A percentile compares a stretch with the other conserved stretches of the same genome.
These are phyloP conservation scores for Pleurozium schreberi DNA, from an alignment of 225 moss, liverwort and hornwort species.

Conservation along the genomic window DNA sequence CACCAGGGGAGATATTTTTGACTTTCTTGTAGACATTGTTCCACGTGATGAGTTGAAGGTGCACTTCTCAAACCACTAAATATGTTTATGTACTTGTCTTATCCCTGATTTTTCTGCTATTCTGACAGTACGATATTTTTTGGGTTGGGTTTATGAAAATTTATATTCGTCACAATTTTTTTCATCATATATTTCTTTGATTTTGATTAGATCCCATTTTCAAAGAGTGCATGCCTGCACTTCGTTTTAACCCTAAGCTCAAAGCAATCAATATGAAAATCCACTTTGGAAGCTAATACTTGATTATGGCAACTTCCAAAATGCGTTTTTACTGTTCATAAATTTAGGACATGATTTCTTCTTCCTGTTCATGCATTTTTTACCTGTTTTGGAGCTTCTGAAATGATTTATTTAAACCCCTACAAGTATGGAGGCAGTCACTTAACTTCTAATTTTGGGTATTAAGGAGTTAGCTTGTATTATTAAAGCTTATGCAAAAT, in stretches of 20 bases:
- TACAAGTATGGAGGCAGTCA: not conserved
- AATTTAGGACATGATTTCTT: not conserved
- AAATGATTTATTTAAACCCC: not conserved
- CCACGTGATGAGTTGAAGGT: constrained; percentile 91
- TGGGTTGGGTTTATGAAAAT: not conserved
- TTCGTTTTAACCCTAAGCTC: not conserved
- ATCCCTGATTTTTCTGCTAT: not conserved
- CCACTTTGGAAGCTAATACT: not conserved
- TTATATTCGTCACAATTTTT: not conserved
- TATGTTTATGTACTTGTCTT: not conserved
- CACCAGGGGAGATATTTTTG: constrained; percentile 82
- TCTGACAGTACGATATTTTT: not conserved
- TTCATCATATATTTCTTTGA: not conserved
- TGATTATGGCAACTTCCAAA: not conserved
- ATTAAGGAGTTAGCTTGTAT: not conserved
- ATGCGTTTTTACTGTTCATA: not conserved
- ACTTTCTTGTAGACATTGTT: constrained; percentile 83
- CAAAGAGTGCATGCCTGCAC: not conserved
- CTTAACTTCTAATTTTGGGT: not conserved
- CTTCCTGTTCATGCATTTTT: not conserved
- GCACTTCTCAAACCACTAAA: not conserved
- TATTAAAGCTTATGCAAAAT: not conserved
- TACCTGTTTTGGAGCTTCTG: not conserved
- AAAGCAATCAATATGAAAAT: not conserved
- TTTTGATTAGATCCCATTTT: not conserved